Conservation (phyloP, 1,139 yeast genomes). For the Saccharomyces hybrid region DNA sequence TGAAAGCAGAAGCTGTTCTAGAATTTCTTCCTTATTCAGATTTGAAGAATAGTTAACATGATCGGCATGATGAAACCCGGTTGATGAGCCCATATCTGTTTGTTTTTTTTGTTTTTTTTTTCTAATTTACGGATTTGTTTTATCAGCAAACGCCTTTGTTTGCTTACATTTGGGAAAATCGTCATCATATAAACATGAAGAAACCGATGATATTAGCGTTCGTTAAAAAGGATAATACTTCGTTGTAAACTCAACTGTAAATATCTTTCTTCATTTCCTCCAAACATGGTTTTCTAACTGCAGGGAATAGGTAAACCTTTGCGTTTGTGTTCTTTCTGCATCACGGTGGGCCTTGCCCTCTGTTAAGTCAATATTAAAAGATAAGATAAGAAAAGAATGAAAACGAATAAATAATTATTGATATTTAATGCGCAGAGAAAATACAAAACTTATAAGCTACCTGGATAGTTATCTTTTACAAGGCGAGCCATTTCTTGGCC, state of each 20-base stretch:
- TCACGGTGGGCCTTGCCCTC: too few species aligned
- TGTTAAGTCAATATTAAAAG: too few species aligned
- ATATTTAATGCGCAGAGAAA: neutral
- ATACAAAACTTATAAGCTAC: neutral
- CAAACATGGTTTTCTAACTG: too few species aligned
- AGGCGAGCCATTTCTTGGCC: too few species aligned
- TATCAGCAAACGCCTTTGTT: neutral
- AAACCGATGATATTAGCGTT: neutral
- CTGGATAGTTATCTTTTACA: too few species aligned
- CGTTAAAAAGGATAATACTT: neutral
- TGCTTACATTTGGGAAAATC: neutral
- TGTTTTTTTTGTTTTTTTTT: too few species aligned
- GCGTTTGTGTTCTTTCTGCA: too few species aligned
- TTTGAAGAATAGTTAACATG: constrained; percentile 42
- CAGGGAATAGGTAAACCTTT: too few species aligned
- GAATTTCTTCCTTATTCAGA: constrained; percentile 49
- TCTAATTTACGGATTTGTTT: too few species aligned
- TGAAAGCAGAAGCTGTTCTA: constrained; percentile 44
- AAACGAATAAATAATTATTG: too few species aligned
- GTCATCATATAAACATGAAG: neutral
- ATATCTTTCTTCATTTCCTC: too few species aligned
- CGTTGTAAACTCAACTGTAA: neutral
- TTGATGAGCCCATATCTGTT: neutral
- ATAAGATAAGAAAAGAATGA: too few species aligned
- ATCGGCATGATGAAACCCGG: constrained; percentile 51